Evolutionary conservation across 23 red algal species (phyloP).

Genomic region (Gracilaria domingensis): DNA sequence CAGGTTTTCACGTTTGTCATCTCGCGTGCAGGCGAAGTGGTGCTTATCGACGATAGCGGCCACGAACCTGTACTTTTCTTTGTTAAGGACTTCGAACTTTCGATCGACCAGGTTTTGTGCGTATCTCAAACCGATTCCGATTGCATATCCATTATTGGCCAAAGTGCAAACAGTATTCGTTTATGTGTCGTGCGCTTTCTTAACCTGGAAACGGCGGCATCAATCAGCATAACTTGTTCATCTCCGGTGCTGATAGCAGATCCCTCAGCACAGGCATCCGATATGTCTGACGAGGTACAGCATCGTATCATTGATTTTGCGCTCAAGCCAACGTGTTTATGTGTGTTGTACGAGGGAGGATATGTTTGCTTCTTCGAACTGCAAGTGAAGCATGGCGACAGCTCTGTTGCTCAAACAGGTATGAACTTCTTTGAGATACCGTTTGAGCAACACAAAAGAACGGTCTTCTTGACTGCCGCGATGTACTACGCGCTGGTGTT

Average conservation of each 20-base stretch:
- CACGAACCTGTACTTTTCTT: background rate
- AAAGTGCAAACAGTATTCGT: background rate
- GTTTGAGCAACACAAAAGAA: background rate
- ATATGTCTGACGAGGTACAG: background rate
- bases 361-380: slow-evolving; percentile 20
- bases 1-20: background rate
- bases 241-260: background rate
- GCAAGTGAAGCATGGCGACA: background rate
- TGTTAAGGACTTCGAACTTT: background rate
- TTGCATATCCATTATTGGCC: background rate
- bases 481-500: background rate
- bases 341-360: slow-evolving; percentile 8
- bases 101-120: background rate
- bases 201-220: background rate
- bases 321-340: background rate
- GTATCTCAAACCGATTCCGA: background rate
- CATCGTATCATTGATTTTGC: background rate
- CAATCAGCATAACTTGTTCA: background rate
- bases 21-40: background rate
- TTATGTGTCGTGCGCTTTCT: background rate
- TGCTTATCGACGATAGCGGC: background rate
- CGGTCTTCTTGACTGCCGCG: background rate
- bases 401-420: background rate
- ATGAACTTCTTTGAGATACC: background rate
- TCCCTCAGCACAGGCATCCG: background rate